Base-by-base conservation (phyloP, 2,329 filamentous ascomycete species). In the Colletotrichum eleusines region DNA sequence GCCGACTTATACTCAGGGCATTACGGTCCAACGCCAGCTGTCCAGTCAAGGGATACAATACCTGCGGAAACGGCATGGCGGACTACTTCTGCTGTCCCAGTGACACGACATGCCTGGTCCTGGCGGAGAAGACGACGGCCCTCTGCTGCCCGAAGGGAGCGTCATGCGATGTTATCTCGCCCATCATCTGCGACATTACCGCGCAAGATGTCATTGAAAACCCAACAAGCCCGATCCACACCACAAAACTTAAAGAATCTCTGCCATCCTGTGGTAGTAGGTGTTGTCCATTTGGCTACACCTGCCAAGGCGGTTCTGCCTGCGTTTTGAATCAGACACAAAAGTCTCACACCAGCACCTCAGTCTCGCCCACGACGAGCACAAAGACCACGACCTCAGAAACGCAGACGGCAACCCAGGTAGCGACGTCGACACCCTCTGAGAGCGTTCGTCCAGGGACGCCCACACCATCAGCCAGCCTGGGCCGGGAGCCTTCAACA, bases 241-340 rank as follows among this genome's bases (percentile, higher is more conserved):
- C 92, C 0, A 89, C 88, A 16, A 85, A 89, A 14, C 86, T 92
- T 28, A 82, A 84, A n/a, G 83, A 86, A 8, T 80, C 82, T 7
- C 81, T 94, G 31, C 80, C 82, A 1, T 84, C 80, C n/a, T 94
- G 92, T 74, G 90, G 87, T 11, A 77, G 75, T 23, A 64, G 74
- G n/a, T 95, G 92, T 80, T 95, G 92, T 77, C 92, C 92, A 0
- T 90, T 91, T 78, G 92, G 92, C 1, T 94, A 91, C 80, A 81
- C 83, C 1, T 95, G 92, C 79, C 81, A 81, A 40, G 67, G 58
- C 33, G 63, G 31, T 38, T 61, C 70, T 63, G 68, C 81, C 72
- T 94, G 92, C 75, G 77, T 83, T 12, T 82, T 82, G 74, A 79
- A 89, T 72, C 71, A 80, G 26, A 85, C 91, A 74, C 87, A 91